phyloP scores from a whole-genome alignment of 2,329 filamentous ascomycete genomes.

The Penicillium concentricum region DNA sequence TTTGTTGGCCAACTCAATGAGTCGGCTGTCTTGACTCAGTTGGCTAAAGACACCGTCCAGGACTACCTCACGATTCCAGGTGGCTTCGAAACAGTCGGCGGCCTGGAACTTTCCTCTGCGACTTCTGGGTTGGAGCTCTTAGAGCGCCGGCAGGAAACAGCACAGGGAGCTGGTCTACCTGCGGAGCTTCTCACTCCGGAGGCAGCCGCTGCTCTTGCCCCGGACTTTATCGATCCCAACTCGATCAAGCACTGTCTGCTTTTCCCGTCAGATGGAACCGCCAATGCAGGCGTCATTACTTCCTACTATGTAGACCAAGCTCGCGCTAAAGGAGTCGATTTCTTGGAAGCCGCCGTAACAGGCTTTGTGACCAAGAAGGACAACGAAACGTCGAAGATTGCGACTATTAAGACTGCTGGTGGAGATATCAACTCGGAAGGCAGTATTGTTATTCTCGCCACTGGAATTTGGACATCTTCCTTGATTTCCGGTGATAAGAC shows the following conservation, averaged over 20 bases:
- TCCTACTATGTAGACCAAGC: conserved; percentile 26
- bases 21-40: conserved; percentile 28
- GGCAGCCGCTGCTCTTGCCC: conserved; percentile 24
- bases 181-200: conserved; percentile 26
- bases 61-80: conserved; percentile 30
- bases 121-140: conserved; percentile 19
- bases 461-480: conserved; percentile 32
- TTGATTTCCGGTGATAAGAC: conserved; percentile 7
- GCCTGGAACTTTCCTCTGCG: conserved; percentile 27
- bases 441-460: conserved; percentile 29
- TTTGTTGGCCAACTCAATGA: conserved; percentile 39
- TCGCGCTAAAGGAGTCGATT: conserved; percentile 17
- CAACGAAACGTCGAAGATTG: neutral
- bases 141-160: conserved; percentile 17
- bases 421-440: conserved; percentile 19
- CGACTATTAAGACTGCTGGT: conserved; percentile 13
- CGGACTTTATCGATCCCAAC: conserved; percentile 28
- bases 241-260: conserved; percentile 18
- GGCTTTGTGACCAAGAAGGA: neutral
- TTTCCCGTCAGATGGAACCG: conserved; percentile 31
- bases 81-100: conserved; percentile 29
- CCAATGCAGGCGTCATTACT: conserved; percentile 25
- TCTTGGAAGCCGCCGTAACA: conserved; percentile 24
- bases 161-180: conserved; percentile 23
- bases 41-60: conserved; percentile 32